A percentile compares a stretch with the other conserved stretches of the same genome.
Conservation (phyloP, 176 grass and related monocot genomes). For the Oryza punctata region DNA sequence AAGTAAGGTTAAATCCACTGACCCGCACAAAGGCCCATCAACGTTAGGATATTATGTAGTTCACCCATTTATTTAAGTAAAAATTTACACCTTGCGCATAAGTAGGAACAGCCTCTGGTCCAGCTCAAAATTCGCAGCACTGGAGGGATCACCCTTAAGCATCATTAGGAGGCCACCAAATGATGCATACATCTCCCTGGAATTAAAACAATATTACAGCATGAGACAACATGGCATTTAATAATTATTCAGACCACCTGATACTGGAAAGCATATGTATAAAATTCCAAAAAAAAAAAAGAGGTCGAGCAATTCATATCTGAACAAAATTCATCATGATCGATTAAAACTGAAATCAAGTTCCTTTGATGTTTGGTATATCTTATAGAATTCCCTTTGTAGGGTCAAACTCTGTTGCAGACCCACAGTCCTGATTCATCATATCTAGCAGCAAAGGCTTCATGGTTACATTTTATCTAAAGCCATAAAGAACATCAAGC, state of each 20-base stretch:
- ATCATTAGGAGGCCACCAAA: constrained; percentile 62
- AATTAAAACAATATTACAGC: not conserved
- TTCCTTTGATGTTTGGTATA: not conserved
- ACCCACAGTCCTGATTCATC: not conserved
- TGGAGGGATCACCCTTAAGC: constrained; percentile 56
- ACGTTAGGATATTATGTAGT: not conserved
- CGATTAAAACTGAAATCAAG: not conserved
- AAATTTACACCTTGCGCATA: constrained; percentile 53
- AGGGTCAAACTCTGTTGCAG: not conserved
- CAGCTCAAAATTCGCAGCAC: constrained; percentile 41
- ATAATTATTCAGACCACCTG: not conserved
- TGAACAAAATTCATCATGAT: not conserved
- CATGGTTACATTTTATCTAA: not conserved
- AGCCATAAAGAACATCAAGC: not conserved
- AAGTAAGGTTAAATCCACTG: not conserved
- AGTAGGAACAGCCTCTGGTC: constrained; percentile 67
- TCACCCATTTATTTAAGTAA: not conserved
- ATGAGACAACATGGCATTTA: constrained; percentile 18
- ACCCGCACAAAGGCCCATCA: not conserved
- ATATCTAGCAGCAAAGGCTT: not conserved
- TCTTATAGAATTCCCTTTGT: not conserved
- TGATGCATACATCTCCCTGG: constrained; percentile 56
- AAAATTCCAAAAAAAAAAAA: not conserved
- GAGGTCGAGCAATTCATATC: not conserved
- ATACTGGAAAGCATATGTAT: not conserved